Evolutionary conservation across 345 rosid species (phyloP).

Genomic region (Lumnitzera racemosa): DNA sequence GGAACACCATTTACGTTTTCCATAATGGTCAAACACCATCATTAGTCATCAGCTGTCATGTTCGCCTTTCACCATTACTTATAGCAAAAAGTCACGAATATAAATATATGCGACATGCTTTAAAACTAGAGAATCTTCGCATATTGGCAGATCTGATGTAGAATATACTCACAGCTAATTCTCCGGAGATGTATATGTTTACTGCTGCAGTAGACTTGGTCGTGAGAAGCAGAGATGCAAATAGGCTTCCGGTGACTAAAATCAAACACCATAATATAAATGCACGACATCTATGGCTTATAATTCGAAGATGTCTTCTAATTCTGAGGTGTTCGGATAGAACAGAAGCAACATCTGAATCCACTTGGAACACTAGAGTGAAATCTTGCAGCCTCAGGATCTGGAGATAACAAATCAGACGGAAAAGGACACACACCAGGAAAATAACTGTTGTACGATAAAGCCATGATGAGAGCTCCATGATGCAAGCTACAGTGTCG

Average conservation of each 20-base stretch:
- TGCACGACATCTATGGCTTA: constrained; percentile 69
- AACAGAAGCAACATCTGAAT: constrained; percentile 68
- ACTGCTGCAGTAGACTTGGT: constrained; percentile 47
- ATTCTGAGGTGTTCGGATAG: constrained; percentile 80
- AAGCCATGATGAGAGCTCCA: constrained; percentile 89
- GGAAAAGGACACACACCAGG: constrained; percentile 81
- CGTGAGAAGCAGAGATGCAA: constrained; percentile 72
- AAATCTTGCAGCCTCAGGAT: constrained; percentile 87
- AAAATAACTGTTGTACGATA: constrained; percentile 79
- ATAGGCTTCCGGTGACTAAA: constrained; percentile 79
- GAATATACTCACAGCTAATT: constrained; percentile 61
- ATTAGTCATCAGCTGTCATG: too few species aligned
- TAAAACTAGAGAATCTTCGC: too few species aligned
- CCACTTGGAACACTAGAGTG: constrained; percentile 59
- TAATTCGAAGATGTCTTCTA: constrained; percentile 74
- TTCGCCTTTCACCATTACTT: too few species aligned
- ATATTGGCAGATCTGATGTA: not conserved
- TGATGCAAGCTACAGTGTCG: constrained; percentile 62
- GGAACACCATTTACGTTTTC: too few species aligned
- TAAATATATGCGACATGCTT: too few species aligned
- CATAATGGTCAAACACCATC: too few species aligned
- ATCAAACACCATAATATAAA: constrained; percentile 61
- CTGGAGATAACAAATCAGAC: constrained; percentile 82
- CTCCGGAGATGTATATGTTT: constrained; percentile 67
- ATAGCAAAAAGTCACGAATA: too few species aligned